Evolutionary conservation across 345 rosid species (phyloP).

Genomic region (Lepidium africanum): DNA sequence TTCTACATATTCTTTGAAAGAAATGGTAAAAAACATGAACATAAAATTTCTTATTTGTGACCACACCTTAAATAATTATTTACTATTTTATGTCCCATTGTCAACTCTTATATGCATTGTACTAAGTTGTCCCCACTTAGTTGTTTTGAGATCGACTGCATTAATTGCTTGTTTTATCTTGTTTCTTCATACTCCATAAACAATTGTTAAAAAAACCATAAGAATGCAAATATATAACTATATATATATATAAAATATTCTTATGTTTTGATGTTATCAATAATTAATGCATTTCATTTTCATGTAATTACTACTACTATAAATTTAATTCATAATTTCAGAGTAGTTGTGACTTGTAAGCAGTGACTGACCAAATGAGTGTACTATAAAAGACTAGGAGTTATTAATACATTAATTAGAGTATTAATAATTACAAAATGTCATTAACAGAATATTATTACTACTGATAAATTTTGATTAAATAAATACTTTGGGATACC

Average conservation of each 20-base stretch:
- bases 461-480: neutral
- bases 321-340: neutral
- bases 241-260: neutral
- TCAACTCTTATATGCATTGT: slow-evolving; percentile 19
- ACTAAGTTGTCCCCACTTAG: slow-evolving; percentile 27
- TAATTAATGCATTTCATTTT: neutral
- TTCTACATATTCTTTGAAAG: neutral
- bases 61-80: neutral
- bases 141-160: slow-evolving; percentile 24
- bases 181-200: neutral
- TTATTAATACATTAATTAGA: neutral
- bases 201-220: neutral
- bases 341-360: neutral
- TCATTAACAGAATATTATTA: neutral
- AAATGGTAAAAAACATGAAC: neutral
- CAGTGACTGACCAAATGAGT: neutral
- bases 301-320: neutral
- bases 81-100: neutral
- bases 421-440: neutral
- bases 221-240: neutral
- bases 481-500: neutral
- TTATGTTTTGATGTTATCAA: neutral
- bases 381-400: neutral
- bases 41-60: neutral
- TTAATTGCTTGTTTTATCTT: neutral